Base-by-base conservation (phyloP, 352 stramenopile genomes). In the Phytopythium vexans region DNA sequence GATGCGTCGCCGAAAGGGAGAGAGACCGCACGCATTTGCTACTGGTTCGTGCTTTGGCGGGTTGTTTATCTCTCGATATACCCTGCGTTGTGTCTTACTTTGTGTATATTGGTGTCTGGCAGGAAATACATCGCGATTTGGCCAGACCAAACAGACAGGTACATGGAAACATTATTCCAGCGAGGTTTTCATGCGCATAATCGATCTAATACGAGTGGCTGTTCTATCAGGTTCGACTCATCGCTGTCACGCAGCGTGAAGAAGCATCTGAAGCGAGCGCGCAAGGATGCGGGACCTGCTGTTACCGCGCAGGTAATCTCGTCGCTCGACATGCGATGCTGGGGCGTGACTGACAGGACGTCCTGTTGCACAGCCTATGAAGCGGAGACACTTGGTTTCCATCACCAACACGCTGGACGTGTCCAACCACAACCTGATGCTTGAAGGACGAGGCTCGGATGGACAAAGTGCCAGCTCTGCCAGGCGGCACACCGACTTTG, bases 181-280 rank as follows among this genome's bases (percentile, higher is more conserved):
- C 21, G 21, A 27, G 21, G 21, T 27, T 27, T 27, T 27, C 21
- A 27, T 27, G 21, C 2, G 21, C 21, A 27, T 27, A 27, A 27
- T 27, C 21, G 21, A 27, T 27, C 21, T 27, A 27, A 27, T 27
- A 27, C 21, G 21, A 27, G 21, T 27, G 21, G 21, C 21, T 27
- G 21, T 27, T 27, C 21, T n/a, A 27, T 27, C 21, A 27, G 5
- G 9, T 15, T 7, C 8, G 6, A 49, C 8, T 21, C 4, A 14
- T 38, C 9, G 43, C 52, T 89, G 16, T 46, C 58, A n/a, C 56
- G 78, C 41, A 66, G 52, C 31, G 77, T 86, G 21, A 89, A 86
- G 33, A 89, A 86, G 52, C 73, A 89, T 45, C 53, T 89, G 37
- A 86, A 89, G 53, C 62, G 77, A 33, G 56, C 71, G 43, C 51